Evolutionary conservation across 106 monocot genomes (phyloP).

Genomic region (Acorus calamus): DNA sequence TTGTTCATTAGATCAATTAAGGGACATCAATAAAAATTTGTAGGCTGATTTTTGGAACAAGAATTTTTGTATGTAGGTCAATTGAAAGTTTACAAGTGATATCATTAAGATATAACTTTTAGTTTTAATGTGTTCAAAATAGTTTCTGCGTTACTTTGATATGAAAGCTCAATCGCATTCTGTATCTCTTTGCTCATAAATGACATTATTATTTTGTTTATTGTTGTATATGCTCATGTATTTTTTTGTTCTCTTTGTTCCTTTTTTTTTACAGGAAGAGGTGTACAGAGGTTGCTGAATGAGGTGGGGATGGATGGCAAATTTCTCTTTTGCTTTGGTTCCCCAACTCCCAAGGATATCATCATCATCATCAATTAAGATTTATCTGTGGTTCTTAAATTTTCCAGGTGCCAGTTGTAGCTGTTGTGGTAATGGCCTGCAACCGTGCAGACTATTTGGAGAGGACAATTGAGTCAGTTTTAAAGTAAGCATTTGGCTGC

Average conservation of each 20-base stretch:
- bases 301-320: constrained; percentile 27
- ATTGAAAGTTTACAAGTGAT: too few species aligned
- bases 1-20: too few species aligned
- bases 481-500: constrained; percentile 48
- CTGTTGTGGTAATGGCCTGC: constrained; percentile 96
- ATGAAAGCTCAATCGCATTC: too few species aligned
- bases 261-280: constrained; percentile 36
- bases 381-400: constrained; percentile 5
- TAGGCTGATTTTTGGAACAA: too few species aligned
- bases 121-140: too few species aligned
- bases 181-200: too few species aligned
- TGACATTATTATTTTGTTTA: too few species aligned
- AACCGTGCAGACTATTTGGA: constrained; percentile 90
- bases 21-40: too few species aligned
- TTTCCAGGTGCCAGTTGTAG: constrained; percentile 66
- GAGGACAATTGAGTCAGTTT: constrained; percentile 71
- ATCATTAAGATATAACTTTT: too few species aligned
- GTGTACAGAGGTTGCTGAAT: constrained; percentile 13
- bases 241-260: constrained; percentile 8
- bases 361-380: neutral
- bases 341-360: neutral
- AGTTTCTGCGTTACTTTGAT: too few species aligned
- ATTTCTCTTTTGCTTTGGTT: neutral
- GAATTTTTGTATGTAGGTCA: too few species aligned
- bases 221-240: neutral